Evolutionary conservation across 257 asterid genomes (phyloP).

Genomic region (Handroanthus guayacan): DNA sequence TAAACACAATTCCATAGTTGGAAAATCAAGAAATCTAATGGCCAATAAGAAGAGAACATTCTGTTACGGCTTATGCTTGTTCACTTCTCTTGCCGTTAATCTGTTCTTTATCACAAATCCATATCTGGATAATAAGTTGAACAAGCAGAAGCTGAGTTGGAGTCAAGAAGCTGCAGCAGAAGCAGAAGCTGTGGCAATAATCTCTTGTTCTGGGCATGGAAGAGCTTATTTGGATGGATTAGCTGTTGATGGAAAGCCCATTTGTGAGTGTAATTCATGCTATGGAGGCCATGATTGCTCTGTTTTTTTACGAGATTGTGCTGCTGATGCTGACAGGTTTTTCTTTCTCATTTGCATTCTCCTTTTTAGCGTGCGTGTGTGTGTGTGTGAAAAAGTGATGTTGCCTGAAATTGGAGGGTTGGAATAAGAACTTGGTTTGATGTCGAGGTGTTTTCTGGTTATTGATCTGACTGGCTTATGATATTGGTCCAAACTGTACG

Average conservation of each 20-base stretch:
- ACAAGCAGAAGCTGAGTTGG: conserved; percentile 58
- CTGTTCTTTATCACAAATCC: conserved; percentile 29
- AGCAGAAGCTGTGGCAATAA: conserved; percentile 64
- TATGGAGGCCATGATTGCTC: conserved; percentile 67
- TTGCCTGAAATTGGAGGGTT: not conserved
- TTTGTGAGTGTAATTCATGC: conserved; percentile 77
- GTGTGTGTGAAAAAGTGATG: not conserved
- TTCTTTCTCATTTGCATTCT: not conserved
- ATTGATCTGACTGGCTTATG: too few relatives aligned
- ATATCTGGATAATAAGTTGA: conserved; percentile 41
- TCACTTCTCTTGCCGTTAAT: conserved; percentile 48
- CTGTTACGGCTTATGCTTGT: conserved; percentile 34
- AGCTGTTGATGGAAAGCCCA: conserved; percentile 41
- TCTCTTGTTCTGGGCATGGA: conserved; percentile 72
- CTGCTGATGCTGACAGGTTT: conserved; percentile 62
- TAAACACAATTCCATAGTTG: not conserved
- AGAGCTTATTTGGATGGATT: conserved; percentile 68
- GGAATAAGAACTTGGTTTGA: not conserved
- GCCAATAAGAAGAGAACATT: conserved; percentile 6
- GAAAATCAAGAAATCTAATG: conserved; percentile 23
- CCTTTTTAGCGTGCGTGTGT: not conserved
- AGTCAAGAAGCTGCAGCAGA: conserved; percentile 60
- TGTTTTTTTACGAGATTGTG: conserved; percentile 44
- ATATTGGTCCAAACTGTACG: too few relatives aligned
- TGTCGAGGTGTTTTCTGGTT: too few relatives aligned